Base-by-base conservation (phyloP, 2,329 filamentous ascomycete species). In the Colletotrichum navitas region DNA sequence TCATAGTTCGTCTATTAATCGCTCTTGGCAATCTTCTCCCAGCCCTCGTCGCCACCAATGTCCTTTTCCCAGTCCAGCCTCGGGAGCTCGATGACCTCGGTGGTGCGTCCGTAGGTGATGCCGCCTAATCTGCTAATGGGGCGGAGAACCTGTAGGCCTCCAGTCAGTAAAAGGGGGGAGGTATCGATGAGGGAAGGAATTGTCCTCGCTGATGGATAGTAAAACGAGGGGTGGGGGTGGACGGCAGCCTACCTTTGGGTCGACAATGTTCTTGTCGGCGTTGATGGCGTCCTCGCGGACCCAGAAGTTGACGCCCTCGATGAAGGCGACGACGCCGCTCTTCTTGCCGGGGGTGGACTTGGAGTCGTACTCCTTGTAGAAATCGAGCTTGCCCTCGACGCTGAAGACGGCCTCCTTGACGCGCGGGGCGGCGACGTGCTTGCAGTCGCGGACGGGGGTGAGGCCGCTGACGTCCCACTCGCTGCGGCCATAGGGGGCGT, bases 291-390 rank as follows among this genome's bases (percentile, higher is more conserved):
- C 95, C 79, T 97, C 94, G 64, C 95, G 84, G 2, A 91, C 94
- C 94, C 95, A 98, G 79, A 98, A 97, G 36, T 91, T 87, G 43
- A 93, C 91, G 0, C 94, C 95, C 83, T 98, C 94, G 16, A 98
- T 85, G 43, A 97, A 87, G 1, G 89, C 92, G 74, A 97, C 78
- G 5, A 92, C 91, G 1, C 92, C 90, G 1, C 92, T 92, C 84
- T 91, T 94, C 83, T 91, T 92, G 2, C 93, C 94, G 0, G 92
- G 91, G 2, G 83, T 90, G 0, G 85, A 85, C 63, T 87, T 86
- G 80, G 91, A 93, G 80, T 95, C 91, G 82, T 94, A 97, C 82
- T 97, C 94, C 77, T 83, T 91, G 82, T 81, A 85, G 85, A 90
- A 90, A 73, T 95, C 88, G 56, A 98, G 81, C 81, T 91, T 94